Conservation (phyloP, 139 green algal genomes). For the Coccomyxa sp. region DNA sequence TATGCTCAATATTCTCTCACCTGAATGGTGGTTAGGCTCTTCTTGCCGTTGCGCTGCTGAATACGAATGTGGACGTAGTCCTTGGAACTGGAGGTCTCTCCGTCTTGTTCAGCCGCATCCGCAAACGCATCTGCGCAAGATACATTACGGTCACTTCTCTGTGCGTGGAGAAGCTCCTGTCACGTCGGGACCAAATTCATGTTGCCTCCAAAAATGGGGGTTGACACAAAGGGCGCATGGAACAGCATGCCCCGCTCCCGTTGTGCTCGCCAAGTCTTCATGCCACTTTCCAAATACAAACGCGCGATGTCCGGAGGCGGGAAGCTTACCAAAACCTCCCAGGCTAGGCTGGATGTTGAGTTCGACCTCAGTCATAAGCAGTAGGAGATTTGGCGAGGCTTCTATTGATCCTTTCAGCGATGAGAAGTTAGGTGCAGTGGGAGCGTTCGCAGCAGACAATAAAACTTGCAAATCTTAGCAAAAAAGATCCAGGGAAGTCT, state of each 20-base stretch:
- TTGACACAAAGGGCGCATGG: background rate
- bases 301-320: background rate
- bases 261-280: background rate
- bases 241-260: too few relatives aligned
- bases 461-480: too few relatives aligned
- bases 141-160: too few relatives aligned
- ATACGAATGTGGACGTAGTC: slow-evolving; percentile 92
- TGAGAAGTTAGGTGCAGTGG: too few relatives aligned
- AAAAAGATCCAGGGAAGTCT: too few relatives aligned
- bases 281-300: background rate
- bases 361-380: background rate
- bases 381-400: background rate
- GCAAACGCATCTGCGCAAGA: slow-evolving; percentile 51
- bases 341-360: background rate
- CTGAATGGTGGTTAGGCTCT: slow-evolving; percentile 96
- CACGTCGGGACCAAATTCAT: background rate
- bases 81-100: background rate
- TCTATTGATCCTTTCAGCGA: too few relatives aligned
- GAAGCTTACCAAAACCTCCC: background rate
- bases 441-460: too few relatives aligned
- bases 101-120: slow-evolving; percentile 24
- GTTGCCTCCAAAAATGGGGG: background rate
- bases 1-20: slow-evolving; percentile 23
- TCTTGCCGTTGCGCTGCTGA: slow-evolving; percentile 97
- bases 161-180: background rate